Percentiles rank a stretch among this genome's conserved stretches.
phyloP scores from a whole-genome alignment of 2,329 filamentous ascomycete genomes.

The Pseudogymnoascus sp. region DNA sequence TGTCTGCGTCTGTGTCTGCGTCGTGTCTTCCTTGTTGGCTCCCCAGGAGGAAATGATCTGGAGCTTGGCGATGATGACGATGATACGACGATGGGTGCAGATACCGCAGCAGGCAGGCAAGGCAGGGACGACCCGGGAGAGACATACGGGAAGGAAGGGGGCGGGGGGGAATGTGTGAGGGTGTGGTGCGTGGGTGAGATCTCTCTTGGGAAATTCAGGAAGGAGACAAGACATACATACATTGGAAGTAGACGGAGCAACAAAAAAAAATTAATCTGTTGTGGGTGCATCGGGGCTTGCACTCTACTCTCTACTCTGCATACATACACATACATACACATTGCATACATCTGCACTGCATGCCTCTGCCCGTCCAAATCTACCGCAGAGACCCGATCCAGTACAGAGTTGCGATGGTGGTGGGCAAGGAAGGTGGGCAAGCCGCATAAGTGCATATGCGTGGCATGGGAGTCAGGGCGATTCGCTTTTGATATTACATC shows the following conservation, averaged over 20 bases:
- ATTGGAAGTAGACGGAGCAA: background rate
- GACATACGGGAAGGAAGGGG: background rate
- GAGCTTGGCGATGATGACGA: slow-evolving; percentile 3
- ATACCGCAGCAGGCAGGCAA: background rate
- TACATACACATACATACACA: background rate
- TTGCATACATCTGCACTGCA: background rate
- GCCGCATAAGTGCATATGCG: background rate
- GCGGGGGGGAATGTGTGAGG: background rate
- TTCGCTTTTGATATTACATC: background rate
- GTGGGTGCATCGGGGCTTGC: background rate
- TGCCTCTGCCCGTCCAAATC: background rate
- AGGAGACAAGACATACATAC: background rate
- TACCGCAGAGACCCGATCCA: background rate
- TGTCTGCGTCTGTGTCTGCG: background rate
- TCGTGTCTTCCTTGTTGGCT: background rate
- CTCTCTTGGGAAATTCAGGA: background rate
- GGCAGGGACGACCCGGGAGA: background rate
- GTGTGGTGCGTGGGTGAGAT: background rate
- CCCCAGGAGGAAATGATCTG: background rate
- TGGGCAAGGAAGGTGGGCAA: background rate
- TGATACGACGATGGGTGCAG: background rate
- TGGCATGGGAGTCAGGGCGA: background rate
- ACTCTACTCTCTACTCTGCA: background rate
- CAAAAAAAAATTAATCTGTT: background rate
- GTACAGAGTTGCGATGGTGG: background rate